Base-by-base conservation (phyloP, 164 flowering plant genomes). In the Houttuynia cordata region DNA sequence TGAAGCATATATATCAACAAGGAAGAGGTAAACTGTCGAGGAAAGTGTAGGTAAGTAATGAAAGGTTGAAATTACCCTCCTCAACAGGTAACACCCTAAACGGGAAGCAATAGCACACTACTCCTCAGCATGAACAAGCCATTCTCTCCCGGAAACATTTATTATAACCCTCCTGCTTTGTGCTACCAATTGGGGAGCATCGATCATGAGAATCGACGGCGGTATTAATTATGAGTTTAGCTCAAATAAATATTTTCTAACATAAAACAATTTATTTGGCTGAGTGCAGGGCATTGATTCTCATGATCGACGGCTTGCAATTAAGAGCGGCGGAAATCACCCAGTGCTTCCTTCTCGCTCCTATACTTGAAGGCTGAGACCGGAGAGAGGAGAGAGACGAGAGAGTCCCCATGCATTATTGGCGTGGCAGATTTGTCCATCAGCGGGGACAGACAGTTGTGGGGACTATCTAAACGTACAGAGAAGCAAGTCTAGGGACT, bases 351-450 rank as follows among this genome's bases (percentile, higher is more conserved):
- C n/a, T n/a, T n/a, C n/a, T n/a, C n/a, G n/a, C 1, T n/a, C 4
- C 7, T 4, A 10, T 20, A 22, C 22, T 23, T 19, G 25, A 12
- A 6, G 8, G 22, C 55, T 20, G 18, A 18, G 23, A 23, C 37
- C 0, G 39, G n/a, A 50, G 21, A 57, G n/a, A 51, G 1, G 1
- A 47, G 47, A 56, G 60, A 53, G 21, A 22, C 21, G 39, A 40
- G 64, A 23, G 59, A 56, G 67, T 75, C 62, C 72, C 69, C 71
- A 55, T 65, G 78, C 74, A 79, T 78, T 79, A 80, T 77, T 77
- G 84, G 79, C 62, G 72, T 71, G 72, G 73, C 77, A 80, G 78
- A 67, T 74, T 79, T 80, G 81, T 80, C 81, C 69, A 56, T 70
- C 78, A 74, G 76, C 73, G 82, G 70, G 68, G 78, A 74, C 80